These are phyloP conservation scores for Metrosideros polymorpha DNA, from an alignment of 441 rosid species.

Conservation along the genomic window DNA sequence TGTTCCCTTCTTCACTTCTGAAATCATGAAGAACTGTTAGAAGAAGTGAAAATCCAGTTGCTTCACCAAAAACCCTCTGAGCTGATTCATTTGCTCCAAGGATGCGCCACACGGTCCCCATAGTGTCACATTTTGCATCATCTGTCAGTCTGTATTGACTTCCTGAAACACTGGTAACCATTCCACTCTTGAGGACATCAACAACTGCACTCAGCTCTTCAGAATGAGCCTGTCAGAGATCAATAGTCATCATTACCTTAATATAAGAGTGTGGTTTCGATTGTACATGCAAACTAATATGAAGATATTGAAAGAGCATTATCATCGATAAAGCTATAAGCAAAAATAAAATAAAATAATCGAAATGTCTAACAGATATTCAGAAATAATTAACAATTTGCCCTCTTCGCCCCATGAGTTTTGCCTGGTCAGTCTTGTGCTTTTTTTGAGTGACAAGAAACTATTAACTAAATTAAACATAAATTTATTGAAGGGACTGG, in stretches of 20 bases:
- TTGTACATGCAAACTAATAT: background rate
- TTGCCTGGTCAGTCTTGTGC: background rate
- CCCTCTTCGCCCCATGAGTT: background rate
- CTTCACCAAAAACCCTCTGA: constrained; percentile 94
- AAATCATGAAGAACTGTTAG: constrained; percentile 91
- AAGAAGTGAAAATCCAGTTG: constrained; percentile 98
- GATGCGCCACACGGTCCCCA: constrained; percentile 99
- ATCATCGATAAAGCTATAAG: background rate
- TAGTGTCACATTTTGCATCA: constrained; percentile 96
- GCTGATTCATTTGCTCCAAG: constrained; percentile 80
- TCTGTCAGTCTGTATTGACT: constrained; percentile 85
- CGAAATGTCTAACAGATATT: background rate
- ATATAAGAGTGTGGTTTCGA: background rate
- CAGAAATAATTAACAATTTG: background rate
- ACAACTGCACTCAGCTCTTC: constrained; percentile 91
- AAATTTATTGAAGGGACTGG: background rate
- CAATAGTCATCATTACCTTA: background rate
- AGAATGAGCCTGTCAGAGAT: constrained; percentile 66
- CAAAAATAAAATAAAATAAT: background rate
- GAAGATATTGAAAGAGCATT: background rate
- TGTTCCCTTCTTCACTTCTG: constrained; percentile 58
- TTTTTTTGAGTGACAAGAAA: background rate
- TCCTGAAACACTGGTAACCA: constrained; percentile 89
- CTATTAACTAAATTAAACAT: background rate
- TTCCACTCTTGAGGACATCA: constrained; percentile 98